phyloP scores from a whole-genome alignment of 2,329 filamentous ascomycete genomes.

The Fusarium pininemorale region DNA sequence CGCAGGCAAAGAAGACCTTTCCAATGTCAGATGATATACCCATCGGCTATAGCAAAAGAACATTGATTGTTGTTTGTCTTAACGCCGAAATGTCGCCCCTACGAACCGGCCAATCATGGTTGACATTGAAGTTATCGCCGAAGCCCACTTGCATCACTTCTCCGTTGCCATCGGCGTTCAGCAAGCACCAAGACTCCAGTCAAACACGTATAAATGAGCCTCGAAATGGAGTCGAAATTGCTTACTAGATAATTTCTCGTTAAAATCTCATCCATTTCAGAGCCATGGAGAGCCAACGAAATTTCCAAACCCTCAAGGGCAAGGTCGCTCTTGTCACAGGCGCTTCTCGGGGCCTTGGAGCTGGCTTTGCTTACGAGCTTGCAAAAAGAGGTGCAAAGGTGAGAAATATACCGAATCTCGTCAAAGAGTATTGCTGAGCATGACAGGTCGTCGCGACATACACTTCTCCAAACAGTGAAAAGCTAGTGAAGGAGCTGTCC shows the following conservation, averaged over 20 bases:
- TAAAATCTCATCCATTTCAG: too few relatives aligned
- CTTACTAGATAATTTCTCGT: fast-evolving
- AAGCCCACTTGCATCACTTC: conserved; percentile 8
- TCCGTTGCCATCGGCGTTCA: neutral
- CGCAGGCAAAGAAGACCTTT: too few relatives aligned
- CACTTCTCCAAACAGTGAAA: conserved; percentile 16
- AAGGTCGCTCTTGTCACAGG: conserved; percentile 26
- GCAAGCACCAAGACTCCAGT: neutral
- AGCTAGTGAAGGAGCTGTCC: conserved; percentile 1
- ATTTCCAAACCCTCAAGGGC: conserved; percentile 17
- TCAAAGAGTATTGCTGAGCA: neutral
- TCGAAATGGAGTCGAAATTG: fast-evolving
- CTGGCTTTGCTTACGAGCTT: conserved; percentile 19
- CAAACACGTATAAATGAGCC: neutral
- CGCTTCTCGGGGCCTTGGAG: conserved; percentile 24
- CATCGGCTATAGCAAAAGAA: neutral
- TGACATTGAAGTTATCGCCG: conserved; percentile 4
- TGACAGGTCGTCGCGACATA: conserved; percentile 21
- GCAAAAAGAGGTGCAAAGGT: conserved; percentile 28
- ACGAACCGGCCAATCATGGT: neutral
- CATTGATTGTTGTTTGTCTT: neutral
- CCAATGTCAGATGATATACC: too few relatives aligned
- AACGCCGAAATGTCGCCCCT: conserved; percentile 1
- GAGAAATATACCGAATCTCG: fast-evolving
- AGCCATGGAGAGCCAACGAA: conserved; percentile 1